These are phyloP conservation scores for Starmerella cellae DNA, from an alignment of 805 yeast genomes.

Conservation along the genomic window DNA sequence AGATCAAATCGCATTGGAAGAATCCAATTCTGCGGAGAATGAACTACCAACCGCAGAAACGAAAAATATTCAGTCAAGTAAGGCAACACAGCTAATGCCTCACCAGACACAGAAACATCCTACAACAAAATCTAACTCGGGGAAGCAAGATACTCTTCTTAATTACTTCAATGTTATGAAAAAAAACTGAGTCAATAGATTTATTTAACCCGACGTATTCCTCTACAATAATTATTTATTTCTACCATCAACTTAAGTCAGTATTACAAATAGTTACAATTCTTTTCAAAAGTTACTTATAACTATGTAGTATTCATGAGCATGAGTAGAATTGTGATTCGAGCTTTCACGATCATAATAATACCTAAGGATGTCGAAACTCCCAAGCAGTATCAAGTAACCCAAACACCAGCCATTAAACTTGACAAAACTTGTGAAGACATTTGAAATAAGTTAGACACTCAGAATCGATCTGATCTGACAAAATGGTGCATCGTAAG, in stretches of 20 bases:
- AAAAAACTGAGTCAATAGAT: no score
- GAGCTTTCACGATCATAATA: no score
- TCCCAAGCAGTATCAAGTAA: no score
- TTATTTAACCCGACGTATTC: no score
- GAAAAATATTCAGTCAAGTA: not conserved
- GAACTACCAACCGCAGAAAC: not conserved
- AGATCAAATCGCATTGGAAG: not conserved
- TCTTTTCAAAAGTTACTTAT: not conserved
- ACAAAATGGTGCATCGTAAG: conserved; percentile 23
- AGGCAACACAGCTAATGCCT: not conserved
- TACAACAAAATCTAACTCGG: not conserved
- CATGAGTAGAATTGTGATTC: no score
- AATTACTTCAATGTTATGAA: not conserved
- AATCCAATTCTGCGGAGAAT: not conserved
- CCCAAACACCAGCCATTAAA: no score
- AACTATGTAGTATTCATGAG: no score
- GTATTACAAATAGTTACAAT: no score
- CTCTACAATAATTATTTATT: no score
- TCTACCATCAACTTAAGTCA: no score
- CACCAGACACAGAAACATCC: not conserved
- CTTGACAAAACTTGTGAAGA: not conserved
- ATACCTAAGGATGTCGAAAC: no score
- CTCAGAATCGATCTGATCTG: not conserved
- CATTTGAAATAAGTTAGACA: no score
- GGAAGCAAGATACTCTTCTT: not conserved